phyloP scores from a whole-genome alignment of 2,329 filamentous ascomycete genomes.

The Chaetomiaceae sp. region DNA sequence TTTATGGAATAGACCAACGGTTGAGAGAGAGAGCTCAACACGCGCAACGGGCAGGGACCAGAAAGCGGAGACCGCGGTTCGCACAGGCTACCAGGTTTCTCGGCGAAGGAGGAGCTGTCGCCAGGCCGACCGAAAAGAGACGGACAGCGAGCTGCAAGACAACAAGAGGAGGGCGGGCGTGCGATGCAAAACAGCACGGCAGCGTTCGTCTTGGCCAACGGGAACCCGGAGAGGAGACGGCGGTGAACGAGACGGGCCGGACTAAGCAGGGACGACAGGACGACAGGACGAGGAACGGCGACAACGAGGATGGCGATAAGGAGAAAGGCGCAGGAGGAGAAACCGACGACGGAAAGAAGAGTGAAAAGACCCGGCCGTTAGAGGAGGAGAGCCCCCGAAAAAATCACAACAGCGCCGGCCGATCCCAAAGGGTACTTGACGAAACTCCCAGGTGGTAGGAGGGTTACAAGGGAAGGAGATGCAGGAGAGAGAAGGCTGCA shows the following conservation, averaged over 20 bases:
- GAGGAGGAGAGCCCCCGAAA: conserved; percentile 33
- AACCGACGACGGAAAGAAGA: conserved; percentile 32
- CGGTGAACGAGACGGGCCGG: conserved; percentile 10
- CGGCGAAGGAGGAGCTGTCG: conserved; percentile 1
- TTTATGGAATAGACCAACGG: neutral
- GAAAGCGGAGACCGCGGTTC: neutral
- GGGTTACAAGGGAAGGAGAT: conserved; percentile 25
- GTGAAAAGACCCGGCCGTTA: conserved; percentile 38
- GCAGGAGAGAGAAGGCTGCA: conserved; percentile 16
- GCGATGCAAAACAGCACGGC: conserved; percentile 2
- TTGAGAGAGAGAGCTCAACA: conserved; percentile 11
- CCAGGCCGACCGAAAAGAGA: conserved; percentile 1
- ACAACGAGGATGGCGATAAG: conserved; percentile 21
- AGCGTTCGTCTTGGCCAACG: neutral
- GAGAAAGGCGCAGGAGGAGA: conserved; percentile 20
- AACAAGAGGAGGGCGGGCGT: conserved; percentile 9
- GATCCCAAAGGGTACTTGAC: conserved; percentile 33
- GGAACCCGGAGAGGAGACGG: conserved; percentile 5
- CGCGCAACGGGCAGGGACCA: neutral
- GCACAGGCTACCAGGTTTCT: neutral
- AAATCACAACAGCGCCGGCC: conserved; percentile 35
- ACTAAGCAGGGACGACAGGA: too few species aligned
- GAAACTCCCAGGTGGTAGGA: conserved; percentile 29
- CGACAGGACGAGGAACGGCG: too few species aligned
- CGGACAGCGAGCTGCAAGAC: conserved; percentile 8